phyloP scores from a whole-genome alignment of 75 land plant genomes.

The Cunninghamia lanceolata region DNA sequence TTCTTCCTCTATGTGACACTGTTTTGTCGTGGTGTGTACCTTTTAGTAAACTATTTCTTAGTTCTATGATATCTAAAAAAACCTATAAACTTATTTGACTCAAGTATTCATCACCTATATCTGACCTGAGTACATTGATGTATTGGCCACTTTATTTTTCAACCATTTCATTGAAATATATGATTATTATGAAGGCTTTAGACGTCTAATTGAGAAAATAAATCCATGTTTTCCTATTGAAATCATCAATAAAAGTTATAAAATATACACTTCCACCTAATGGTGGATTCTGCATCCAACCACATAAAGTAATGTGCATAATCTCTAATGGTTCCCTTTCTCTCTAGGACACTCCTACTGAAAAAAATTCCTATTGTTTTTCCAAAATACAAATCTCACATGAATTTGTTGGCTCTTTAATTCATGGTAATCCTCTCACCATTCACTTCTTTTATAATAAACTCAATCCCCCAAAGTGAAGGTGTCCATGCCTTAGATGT shows the following conservation, averaged over 20 bases:
- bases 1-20: conserved; percentile 22
- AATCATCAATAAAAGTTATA: conserved; percentile 22
- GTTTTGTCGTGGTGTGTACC: neutral
- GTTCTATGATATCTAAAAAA: too few species aligned
- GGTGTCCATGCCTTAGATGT: conserved; percentile 14
- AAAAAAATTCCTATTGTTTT: conserved; percentile 3
- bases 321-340: conserved; percentile 9
- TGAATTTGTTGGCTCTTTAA: neutral
- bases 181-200: conserved; percentile 9
- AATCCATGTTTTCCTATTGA: neutral
- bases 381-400: conserved; percentile 3
- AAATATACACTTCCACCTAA: conserved; percentile 16
- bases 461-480: neutral
- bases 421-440: conserved; percentile 8
- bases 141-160: too few species aligned
- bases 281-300: conserved; percentile 6
- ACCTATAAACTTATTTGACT: too few species aligned
- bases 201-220: conserved; percentile 4
- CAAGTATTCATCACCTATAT: too few species aligned
- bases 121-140: too few species aligned
- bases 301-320: conserved; percentile 22
- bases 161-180: conserved; percentile 10
- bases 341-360: neutral
- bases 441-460: neutral
- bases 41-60: conserved; percentile 11